Percentiles rank a stretch among this genome's conserved stretches.
Evolutionary conservation across 2,329 filamentous ascomycete species (phyloP).

Genomic region (Neopestalotiopsis rosae): DNA sequence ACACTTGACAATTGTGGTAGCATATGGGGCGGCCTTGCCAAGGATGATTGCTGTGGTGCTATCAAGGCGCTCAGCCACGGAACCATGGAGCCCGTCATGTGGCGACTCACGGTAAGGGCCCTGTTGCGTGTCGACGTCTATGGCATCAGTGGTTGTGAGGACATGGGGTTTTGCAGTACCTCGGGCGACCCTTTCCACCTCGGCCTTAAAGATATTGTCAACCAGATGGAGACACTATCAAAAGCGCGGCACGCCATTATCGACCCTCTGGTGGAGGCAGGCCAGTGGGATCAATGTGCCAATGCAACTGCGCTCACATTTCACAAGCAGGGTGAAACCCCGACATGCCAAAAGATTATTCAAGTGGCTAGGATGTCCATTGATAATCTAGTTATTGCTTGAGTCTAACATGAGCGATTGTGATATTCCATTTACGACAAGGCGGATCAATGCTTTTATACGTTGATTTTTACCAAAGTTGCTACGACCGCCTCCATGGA

Average conservation of each 20-base stretch:
- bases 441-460: slow-evolving; percentile 22
- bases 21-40: slow-evolving; percentile 46
- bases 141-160: slow-evolving; percentile 42
- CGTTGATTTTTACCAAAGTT: slow-evolving; percentile 43
- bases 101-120: slow-evolving; percentile 59
- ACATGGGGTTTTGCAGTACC: slow-evolving; percentile 21
- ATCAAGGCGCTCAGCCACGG: slow-evolving; percentile 42
- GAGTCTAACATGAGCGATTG: slow-evolving; percentile 19
- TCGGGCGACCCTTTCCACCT: slow-evolving; percentile 40
- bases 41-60: slow-evolving; percentile 32
- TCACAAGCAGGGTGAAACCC: slow-evolving; percentile 39
- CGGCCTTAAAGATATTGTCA: slow-evolving; percentile 60
- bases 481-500: slow-evolving; percentile 49
- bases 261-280: slow-evolving; percentile 50
- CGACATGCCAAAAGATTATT: slow-evolving; percentile 57
- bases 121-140: slow-evolving; percentile 64
- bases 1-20: slow-evolving; percentile 54
- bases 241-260: slow-evolving; percentile 53
- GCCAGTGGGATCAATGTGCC: slow-evolving; percentile 35
- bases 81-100: slow-evolving; percentile 56
- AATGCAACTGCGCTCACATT: slow-evolving; percentile 31
- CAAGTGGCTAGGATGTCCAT: slow-evolving; percentile 59
- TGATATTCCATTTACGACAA: neutral
- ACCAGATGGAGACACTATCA: slow-evolving; percentile 57
- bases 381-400: slow-evolving; percentile 60